These are phyloP conservation scores for Rubia balearica DNA, from an alignment of 305 asterid genomes.

Conservation along the genomic window DNA sequence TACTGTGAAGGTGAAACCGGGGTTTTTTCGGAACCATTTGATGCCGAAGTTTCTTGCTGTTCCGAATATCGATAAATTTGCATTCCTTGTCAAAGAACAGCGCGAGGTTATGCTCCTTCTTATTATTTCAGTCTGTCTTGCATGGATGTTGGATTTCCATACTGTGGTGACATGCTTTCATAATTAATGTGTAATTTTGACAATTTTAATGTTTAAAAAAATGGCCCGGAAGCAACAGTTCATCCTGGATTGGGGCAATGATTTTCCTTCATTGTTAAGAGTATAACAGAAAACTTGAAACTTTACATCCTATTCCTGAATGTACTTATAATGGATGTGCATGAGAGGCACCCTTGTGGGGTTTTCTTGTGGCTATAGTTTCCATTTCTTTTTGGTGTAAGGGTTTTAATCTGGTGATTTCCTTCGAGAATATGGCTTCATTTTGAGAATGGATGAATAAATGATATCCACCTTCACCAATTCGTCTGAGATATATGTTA, in stretches of 20 bases:
- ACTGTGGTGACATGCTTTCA: not conserved
- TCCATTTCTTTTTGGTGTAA: not conserved
- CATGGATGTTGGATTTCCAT: not conserved
- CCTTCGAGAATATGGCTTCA: not conserved
- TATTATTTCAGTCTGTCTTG: not conserved
- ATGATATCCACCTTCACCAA: constrained; percentile 1
- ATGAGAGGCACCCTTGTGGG: not conserved
- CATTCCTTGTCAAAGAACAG: constrained; percentile 67
- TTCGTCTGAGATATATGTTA: not conserved
- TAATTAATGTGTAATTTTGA: not conserved
- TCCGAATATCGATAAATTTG: constrained; percentile 77
- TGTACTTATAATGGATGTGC: not conserved
- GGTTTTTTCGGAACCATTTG: constrained; percentile 90
- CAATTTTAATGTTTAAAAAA: not conserved
- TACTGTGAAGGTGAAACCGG: constrained; percentile 87
- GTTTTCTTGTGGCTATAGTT: too few species aligned
- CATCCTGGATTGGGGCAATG: not conserved
- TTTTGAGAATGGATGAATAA: not conserved
- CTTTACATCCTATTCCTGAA: not conserved
- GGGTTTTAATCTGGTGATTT: not conserved
- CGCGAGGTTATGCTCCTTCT: constrained; percentile 46
- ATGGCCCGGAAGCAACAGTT: not conserved
- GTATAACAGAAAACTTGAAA: not conserved
- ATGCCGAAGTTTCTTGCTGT: constrained; percentile 92
- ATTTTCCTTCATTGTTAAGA: not conserved